Evolutionary conservation across 129 eudicot genomes (phyloP), one percentile per base, ranked within the genome.

Genomic region (Pulicaria dysenterica): DNA sequence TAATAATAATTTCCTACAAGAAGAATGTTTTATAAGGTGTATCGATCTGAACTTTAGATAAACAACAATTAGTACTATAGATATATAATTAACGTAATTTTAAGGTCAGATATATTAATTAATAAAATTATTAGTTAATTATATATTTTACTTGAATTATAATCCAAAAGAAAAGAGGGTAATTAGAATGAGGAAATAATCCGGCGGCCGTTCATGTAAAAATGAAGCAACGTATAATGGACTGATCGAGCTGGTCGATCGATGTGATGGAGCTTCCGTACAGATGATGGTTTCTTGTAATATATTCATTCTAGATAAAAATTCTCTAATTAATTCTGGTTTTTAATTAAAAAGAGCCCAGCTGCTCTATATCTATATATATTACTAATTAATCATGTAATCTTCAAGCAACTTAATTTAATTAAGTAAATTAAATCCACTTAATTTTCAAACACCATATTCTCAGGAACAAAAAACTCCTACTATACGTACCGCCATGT

Each of bases 281-380:
- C 82, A 54, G 17, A 70, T 8, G 76, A 78, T 78, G 77, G 77
- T 70, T 78, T 70, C 77, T 76, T 78, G 77, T 70, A 55, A 44
- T n/a, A n/a, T n/a, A n/a, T n/a, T n/a, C n/a, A n/a, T 53, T 43
- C 17, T 45, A 53, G 63, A 62, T 61, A 77, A 51, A 78, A 41
- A 62, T 70, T 67, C 75, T 76, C 63, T 37, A 70, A 44, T 57
- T 46, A 70, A 44, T 57, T 38, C 12, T 31, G 19, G 34, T 46
- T 37, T 57, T 43, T 6, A 55, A 62, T 24, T 24, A 53, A 55
- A 48, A 48, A 48, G 6, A 9, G 24, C 44, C 34, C 40, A 7
- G 47, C 6, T 54, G 59, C 53, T 50, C 72, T 1, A 24, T 1
- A 24, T 24, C 31, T 1, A 24, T 24, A 1, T 2, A 24, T 24